Evolutionary conservation across 2,329 filamentous ascomycete genomes (phyloP).

Genomic region (Dothideomycetidae sp.): DNA sequence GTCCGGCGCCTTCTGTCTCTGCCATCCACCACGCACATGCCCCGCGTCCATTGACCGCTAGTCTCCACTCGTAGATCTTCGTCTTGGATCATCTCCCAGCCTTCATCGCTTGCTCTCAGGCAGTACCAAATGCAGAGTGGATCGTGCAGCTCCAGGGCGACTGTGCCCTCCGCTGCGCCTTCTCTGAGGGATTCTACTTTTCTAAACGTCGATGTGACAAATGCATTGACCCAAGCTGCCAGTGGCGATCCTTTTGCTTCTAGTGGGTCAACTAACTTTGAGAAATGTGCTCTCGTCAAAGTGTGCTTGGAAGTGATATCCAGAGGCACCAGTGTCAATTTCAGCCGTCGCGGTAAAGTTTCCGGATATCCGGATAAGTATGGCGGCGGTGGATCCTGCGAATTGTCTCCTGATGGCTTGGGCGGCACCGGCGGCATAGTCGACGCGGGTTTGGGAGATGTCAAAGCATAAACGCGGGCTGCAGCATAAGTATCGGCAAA

Average conservation of each 20-base stretch:
- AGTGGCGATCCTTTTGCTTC: conserved; percentile 26
- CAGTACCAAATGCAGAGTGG: conserved; percentile 27
- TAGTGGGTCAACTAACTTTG: conserved; percentile 18
- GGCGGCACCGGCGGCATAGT: conserved; percentile 61
- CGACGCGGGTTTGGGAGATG: conserved; percentile 47
- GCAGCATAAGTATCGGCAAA: conserved; percentile 56
- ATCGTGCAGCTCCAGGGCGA: conserved; percentile 33
- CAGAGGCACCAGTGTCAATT: conserved; percentile 34
- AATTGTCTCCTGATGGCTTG: conserved; percentile 19
- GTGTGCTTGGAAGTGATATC: conserved; percentile 34
- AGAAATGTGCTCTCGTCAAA: conserved; percentile 28
- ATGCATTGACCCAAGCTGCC: conserved; percentile 31
- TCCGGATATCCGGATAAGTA: conserved; percentile 27
- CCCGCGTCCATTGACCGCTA: conserved; percentile 82
- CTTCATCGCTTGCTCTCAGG: conserved; percentile 12
- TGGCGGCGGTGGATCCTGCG: conserved; percentile 19
- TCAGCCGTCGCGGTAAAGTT: conserved; percentile 28
- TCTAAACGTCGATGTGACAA: conserved; percentile 31
- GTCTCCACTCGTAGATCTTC: conserved; percentile 88
- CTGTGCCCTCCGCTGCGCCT: conserved; percentile 21
- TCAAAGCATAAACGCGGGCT: conserved; percentile 35
- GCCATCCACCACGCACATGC: conserved; percentile 75
- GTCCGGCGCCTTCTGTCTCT: conserved; percentile 43
- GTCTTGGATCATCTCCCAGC: conserved; percentile 25
- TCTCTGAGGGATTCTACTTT: conserved; percentile 31